These are phyloP conservation scores for Otatea glauca DNA, from an alignment of 176 grass and related monocot species.

Conservation along the genomic window DNA sequence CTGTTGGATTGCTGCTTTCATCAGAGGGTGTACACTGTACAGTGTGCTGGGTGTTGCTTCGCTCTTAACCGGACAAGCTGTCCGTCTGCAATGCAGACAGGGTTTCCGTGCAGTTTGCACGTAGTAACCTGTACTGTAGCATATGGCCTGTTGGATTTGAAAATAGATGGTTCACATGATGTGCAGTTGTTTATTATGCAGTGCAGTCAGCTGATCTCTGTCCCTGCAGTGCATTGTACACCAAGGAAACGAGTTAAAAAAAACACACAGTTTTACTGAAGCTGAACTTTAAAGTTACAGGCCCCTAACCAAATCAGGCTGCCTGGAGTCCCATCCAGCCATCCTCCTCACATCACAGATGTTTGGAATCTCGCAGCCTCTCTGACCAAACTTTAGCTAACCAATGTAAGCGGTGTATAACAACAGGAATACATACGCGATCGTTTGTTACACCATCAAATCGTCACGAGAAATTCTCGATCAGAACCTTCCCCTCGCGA, in stretches of 20 bases:
- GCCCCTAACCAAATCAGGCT: background rate
- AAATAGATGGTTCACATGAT: no score
- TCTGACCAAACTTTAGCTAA: background rate
- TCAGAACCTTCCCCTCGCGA: background rate
- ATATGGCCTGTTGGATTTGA: no score
- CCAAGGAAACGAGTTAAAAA: background rate
- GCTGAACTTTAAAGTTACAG: background rate
- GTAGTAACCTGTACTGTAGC: no score
- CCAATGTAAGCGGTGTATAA: background rate
- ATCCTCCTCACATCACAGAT: background rate
- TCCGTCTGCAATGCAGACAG: background rate
- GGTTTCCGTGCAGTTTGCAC: no score
- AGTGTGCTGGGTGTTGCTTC: background rate
- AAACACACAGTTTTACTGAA: background rate
- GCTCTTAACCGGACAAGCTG: conserved; percentile 28
- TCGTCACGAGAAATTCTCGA: background rate
- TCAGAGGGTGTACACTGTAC: background rate
- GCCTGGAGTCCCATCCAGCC: no score
- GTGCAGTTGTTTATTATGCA: no score
- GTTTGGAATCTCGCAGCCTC: background rate
- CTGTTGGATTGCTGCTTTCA: background rate
- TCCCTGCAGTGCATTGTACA: background rate
- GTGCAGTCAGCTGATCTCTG: no score
- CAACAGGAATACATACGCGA: background rate
- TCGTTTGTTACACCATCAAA: background rate